A percentile compares a stretch with the other conserved stretches of the same genome.
phyloP scores from a whole-genome alignment of 345 rosid species.

The Eucalyptus regnans region DNA sequence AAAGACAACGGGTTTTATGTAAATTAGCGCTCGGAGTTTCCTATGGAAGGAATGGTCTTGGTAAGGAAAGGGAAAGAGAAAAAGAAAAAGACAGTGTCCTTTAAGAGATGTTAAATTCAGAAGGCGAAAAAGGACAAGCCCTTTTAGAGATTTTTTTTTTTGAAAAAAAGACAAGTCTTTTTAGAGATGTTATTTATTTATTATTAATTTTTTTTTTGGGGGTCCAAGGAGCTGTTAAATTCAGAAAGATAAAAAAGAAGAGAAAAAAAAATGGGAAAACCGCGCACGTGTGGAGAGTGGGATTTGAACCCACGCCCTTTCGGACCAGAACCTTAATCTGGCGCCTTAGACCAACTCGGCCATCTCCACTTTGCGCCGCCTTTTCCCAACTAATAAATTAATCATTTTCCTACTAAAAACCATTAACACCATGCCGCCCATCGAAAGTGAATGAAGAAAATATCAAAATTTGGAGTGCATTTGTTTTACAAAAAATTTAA shows the following conservation, averaged over 20 bases:
- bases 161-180: neutral
- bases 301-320: conserved; percentile 99
- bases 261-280: rapidly evolving
- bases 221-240: too few species aligned
- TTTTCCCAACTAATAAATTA: rapidly evolving
- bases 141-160: neutral
- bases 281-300: conserved; percentile 57
- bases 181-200: too few species aligned
- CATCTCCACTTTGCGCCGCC: conserved; percentile 41
- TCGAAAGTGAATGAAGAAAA: neutral
- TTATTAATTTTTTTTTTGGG: too few species aligned
- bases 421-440: rapidly evolving
- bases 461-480: neutral
- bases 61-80: neutral
- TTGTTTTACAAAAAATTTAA: too few species aligned
- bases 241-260: neutral
- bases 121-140: too few species aligned
- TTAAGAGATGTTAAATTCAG: neutral
- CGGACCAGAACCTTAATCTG: conserved; percentile 99
- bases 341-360: conserved; percentile 99
- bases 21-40: neutral
- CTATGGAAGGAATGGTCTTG: neutral
- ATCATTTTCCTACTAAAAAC: neutral
- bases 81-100: neutral
- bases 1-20: neutral